Evolutionary conservation across 495 filamentous ascomycete genomes (phyloP), one percentile per base, ranked within the genome.

Genomic region (Penicillium steckii): DNA sequence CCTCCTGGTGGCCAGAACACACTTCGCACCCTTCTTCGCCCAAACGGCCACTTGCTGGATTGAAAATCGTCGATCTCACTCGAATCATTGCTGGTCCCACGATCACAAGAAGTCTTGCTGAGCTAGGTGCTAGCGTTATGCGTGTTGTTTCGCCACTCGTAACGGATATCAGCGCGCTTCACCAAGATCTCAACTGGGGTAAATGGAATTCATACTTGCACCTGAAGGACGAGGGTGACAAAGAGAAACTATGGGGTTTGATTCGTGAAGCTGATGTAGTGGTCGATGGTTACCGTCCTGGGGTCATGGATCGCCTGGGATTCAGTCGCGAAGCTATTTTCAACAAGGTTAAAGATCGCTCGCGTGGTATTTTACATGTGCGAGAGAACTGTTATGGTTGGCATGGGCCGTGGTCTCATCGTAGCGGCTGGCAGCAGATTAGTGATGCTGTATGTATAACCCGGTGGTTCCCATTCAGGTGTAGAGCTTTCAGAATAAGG

Each of bases 371-470:
- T 38, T 66, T 84, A 10, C 71, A 79, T 37, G 74, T 72, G 7
- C 68, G 76, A 7, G 80, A 83, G 62, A 81, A 84, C 52, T 83
- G 77, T 58, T 81, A 81, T 55, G 81, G 80, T 6, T 82, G 77
- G 74, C 57, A 77, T 45, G 81, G 81, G 3, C 76, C 77, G 9
- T 81, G 73, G 78, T 52, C 48, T 26, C 59, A 76, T 26, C 67
- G 81, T 8, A 74, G 68, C 42, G 79, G 79, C 3, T 83, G 79
- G 78, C 79, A 82, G 62, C 77, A 81, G 62, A 78, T 83, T 52
- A 75, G 70, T 51, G 80, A 82, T 56, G 76, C 76, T 1, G 35
- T 35, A 50, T 32, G 48, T 3, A 19, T 12, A 43, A 7, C 17
- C 40, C 4, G 24, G n/a, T 18, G 23, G n/a, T n/a, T n/a, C n/a